Conservation (phyloP, 371 early-diverging fungal species). For the Dichotomocladium elegans region DNA sequence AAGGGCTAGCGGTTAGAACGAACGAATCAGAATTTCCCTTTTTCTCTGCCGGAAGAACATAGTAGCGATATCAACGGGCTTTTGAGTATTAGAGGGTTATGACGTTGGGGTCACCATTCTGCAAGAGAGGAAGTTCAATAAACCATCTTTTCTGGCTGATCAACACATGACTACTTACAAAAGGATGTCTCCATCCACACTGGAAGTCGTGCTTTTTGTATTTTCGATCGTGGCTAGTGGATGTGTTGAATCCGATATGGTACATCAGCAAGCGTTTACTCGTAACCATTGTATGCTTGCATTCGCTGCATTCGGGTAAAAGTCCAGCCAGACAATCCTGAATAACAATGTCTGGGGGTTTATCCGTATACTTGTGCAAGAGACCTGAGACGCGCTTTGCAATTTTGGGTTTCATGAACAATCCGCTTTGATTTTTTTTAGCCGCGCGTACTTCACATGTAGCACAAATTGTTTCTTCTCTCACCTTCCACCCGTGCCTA, state of each 20-base stretch:
- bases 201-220: constrained; percentile 60
- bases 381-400: constrained; percentile 41
- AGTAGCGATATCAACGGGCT: too few species aligned
- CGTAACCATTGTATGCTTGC: constrained; percentile 42
- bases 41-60: too few species aligned
- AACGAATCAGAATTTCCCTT: too few species aligned
- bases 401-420: constrained; percentile 50
- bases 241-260: constrained; percentile 63
- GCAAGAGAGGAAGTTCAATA: constrained; percentile 1
- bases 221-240: constrained; percentile 51
- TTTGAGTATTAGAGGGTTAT: constrained; percentile 22
- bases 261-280: constrained; percentile 54
- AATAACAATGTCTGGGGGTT: constrained; percentile 55
- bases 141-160: too few species aligned
- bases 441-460: too few species aligned
- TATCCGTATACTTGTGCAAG: constrained; percentile 31
- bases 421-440: constrained; percentile 25
- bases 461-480: too few species aligned
- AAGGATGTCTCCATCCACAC: constrained; percentile 67
- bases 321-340: constrained; percentile 55
- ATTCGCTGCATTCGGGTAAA: constrained; percentile 42
- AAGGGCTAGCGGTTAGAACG: too few species aligned
- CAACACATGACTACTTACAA: constrained; percentile 45
- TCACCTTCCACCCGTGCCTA: constrained; percentile 16
- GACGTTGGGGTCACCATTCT: constrained; percentile 26